Base-by-base conservation (phyloP, 2,329 filamentous ascomycete genomes). In the Aspergillus brasiliensis region DNA sequence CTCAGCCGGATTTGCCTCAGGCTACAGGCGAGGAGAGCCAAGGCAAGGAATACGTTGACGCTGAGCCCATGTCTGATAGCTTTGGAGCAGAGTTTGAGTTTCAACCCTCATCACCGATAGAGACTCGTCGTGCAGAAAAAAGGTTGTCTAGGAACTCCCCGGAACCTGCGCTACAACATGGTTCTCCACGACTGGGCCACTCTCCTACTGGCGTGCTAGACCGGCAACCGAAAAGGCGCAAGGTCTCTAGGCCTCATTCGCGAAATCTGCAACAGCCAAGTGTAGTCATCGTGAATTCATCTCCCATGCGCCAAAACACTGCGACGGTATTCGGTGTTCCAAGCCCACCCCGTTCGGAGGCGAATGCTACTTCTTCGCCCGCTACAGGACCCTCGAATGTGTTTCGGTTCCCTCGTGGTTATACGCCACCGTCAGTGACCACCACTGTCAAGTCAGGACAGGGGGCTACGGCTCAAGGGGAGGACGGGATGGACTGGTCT, bases 281-380 rank as follows among this genome's bases (percentile, higher is more conserved):
- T 48, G 69, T 74, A 31, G 57, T 74, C 2, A 71, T 75, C 40
- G 61, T 68, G 40, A 70, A 68, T 25, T 59, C 61, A n/a, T 60
- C 63, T 17, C 52, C 65, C 55, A 47, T 44, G 17, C 34, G 51
- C 7, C 52, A 31, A 10, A 57, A 53, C 8, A 57, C 25, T 51
- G 21, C 48, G 5, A 66, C 65, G 27, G 58, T 74, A 3, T 75
- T 72, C 46, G 72, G 80, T 59, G 61, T 77, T 6, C 71, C 67
- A 28, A 81, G 78, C 23, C 78, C 80, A 15, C 77, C 79, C 31
- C 69, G 68, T 17, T 77, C 78, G 31, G 72, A 71, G 4, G 52
- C 46, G 11, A 28, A 55, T 31, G 74, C 69, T 58, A 59, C 63
- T 1, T 73, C 73, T 17, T 75, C 75, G 2, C 56, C 51, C 40